A percentile compares a stretch with the other conserved stretches of the same genome.
phyloP scores from a whole-genome alignment of 257 asterid genomes.

The Penstemon eatonii region DNA sequence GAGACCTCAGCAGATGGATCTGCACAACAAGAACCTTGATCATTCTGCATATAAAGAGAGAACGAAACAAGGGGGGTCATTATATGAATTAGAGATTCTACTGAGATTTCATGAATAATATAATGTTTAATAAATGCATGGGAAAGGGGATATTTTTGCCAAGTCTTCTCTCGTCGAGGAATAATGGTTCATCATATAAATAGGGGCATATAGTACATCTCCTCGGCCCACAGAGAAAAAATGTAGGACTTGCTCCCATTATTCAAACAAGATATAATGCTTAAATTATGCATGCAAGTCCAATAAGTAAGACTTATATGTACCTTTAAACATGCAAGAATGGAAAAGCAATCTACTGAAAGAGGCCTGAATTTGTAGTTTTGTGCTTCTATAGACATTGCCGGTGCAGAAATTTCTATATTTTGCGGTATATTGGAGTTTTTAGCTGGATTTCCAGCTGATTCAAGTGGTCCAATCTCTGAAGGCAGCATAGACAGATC shows the following conservation, averaged over 20 bases:
- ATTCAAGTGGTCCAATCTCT: constrained; percentile 37
- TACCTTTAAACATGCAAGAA: constrained; percentile 64
- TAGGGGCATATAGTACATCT: too few species aligned
- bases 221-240: too few species aligned
- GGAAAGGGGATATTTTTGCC: constrained; percentile 1
- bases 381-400: constrained; percentile 61
- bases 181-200: neutral
- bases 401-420: constrained; percentile 55
- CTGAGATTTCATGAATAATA: constrained; percentile 8
- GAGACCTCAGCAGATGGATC: constrained; percentile 77
- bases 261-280: constrained; percentile 21
- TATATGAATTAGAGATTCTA: constrained; percentile 18
- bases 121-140: neutral
- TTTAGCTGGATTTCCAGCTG: constrained; percentile 40
- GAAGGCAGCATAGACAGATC: constrained; percentile 40
- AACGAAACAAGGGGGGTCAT: constrained; percentile 16
- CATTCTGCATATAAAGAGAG: constrained; percentile 45
- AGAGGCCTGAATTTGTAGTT: constrained; percentile 79
- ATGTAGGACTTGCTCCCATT: neutral
- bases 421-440: constrained; percentile 33
- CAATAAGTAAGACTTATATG: constrained; percentile 19
- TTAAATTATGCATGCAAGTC: constrained; percentile 13
- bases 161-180: neutral
- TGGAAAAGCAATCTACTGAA: constrained; percentile 56
- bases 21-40: constrained; percentile 65